Evolutionary conservation across 75 land plant genomes (phyloP), one percentile per base, ranked within the genome.

Genomic region (Selaginella tamariscina): DNA sequence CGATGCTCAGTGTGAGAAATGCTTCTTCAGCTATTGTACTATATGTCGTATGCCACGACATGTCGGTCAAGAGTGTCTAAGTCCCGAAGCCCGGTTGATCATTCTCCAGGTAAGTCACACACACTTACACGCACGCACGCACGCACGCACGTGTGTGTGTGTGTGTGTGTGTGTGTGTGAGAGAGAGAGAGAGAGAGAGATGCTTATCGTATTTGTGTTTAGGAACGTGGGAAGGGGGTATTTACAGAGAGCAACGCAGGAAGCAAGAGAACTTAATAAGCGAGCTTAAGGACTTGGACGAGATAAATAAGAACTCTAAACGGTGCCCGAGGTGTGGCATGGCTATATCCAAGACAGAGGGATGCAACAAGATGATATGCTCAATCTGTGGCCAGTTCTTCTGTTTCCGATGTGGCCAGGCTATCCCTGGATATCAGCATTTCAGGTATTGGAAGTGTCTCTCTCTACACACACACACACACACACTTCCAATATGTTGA

Each of bases 321-420:
- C 94, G 82, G 68, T 91, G 97, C 65, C 97, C 97, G 24, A 75
- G 74, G 0, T 91, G 97, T 77, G 86, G 80, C 71, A 86, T 91
- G 72, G 97, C 97, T 5, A 90, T 91, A 9, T 77, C 95, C 24
- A 76, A 79, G 65, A 76, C 74, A 8, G 95, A 84, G 59, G 97
- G 97, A 18, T 91, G 97, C 83, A 91, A 91, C 65, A 91, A 91
- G 79, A 86, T 91, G 86, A 79, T 80, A 0, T 91, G 97, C 70
- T 20, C 67, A 29, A 88, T 88, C 32, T 91, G 97, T 72, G 89
- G 86, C 22, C 68, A 74, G 66, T 86, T 76, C 63, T 91, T 91
- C 56, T 91, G 97, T 65, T 91, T 86, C 65, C 63, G 56, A 24
- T 91, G 97, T 65, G 77, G 73, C 72, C 72, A 78, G 49, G 82